A percentile compares a stretch with the other conserved stretches of the same genome.
Evolutionary conservation across 805 yeast genomes (phyloP).

Genomic region (Cyberlindnera amylophila): DNA sequence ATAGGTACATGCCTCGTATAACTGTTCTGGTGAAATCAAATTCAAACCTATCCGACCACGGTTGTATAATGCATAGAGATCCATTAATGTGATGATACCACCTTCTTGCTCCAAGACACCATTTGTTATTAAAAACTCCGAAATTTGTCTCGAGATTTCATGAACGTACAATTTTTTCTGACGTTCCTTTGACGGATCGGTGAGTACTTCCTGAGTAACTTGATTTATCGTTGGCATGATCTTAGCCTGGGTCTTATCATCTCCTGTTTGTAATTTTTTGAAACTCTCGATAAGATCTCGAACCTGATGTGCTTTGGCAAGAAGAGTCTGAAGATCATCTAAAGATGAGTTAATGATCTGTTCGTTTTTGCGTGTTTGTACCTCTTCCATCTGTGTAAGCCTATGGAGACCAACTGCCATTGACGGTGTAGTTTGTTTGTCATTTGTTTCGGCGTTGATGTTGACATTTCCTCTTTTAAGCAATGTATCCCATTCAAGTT

Average conservation of each 20-base stretch:
- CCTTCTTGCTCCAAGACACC: constrained; percentile 47
- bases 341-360: constrained; percentile 62
- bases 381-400: constrained; percentile 54
- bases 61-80: constrained; percentile 61
- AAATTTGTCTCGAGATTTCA: constrained; percentile 75
- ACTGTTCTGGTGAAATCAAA: constrained; percentile 65
- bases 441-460: constrained; percentile 8
- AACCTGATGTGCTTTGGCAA: constrained; percentile 75
- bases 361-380: constrained; percentile 54
- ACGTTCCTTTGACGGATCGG: constrained; percentile 22
- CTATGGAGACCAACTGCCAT: constrained; percentile 66
- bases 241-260: constrained; percentile 8
- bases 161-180: constrained; percentile 44
- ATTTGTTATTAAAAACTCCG: constrained; percentile 56
- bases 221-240: constrained; percentile 17
- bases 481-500: constrained; percentile 44
- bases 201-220: constrained; percentile 14
- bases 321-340: constrained; percentile 70
- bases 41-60: constrained; percentile 62
- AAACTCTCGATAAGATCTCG: constrained; percentile 45
- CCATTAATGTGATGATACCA: constrained; percentile 59
- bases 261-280: constrained; percentile 30
- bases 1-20: constrained; percentile 54
- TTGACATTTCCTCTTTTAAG: constrained; percentile 33
- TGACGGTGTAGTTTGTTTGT: constrained; percentile 22